A percentile compares a stretch with the other conserved stretches of the same genome.
Conservation (phyloP, 2,329 filamentous ascomycete genomes). For the Pseudocercospora macadamiae region DNA sequence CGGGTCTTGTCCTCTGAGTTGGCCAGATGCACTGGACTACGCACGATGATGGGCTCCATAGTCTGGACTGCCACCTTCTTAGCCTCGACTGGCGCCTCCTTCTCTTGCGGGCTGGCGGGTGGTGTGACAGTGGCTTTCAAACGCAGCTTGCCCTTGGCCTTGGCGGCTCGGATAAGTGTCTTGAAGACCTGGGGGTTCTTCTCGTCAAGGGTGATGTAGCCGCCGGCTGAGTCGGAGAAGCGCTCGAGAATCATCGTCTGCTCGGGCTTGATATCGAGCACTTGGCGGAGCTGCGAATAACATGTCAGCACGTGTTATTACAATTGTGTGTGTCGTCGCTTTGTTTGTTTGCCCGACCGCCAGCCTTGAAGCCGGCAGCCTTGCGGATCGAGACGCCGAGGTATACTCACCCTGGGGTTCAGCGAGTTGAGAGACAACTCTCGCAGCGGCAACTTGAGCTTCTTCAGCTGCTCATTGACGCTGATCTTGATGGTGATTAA, state of each 20-base stretch:
- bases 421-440: conserved; percentile 59
- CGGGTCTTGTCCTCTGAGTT: conserved; percentile 4
- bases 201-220: conserved; percentile 78
- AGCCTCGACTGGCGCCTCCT: conserved; percentile 20
- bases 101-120: conserved; percentile 20
- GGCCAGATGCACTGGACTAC: conserved; percentile 11
- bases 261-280: conserved; percentile 67
- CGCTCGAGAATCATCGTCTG: conserved; percentile 76
- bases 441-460: conserved; percentile 86
- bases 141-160: conserved; percentile 97
- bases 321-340: conserved; percentile 2
- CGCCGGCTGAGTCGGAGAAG: conserved; percentile 87
- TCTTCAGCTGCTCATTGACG: conserved; percentile 73
- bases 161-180: conserved; percentile 93
- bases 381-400: background rate
- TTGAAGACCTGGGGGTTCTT: conserved; percentile 86
- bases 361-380: background rate
- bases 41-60: conserved; percentile 24
- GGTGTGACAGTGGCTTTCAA: conserved; percentile 57
- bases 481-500: conserved; percentile 84
- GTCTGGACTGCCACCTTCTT: conserved; percentile 24
- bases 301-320: conserved; percentile 25
- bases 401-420: background rate
- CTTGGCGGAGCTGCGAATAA: conserved; percentile 64
- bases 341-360: too few species aligned